phyloP scores from a whole-genome alignment of 163 green algal species.

The Prototheca cutis region DNA sequence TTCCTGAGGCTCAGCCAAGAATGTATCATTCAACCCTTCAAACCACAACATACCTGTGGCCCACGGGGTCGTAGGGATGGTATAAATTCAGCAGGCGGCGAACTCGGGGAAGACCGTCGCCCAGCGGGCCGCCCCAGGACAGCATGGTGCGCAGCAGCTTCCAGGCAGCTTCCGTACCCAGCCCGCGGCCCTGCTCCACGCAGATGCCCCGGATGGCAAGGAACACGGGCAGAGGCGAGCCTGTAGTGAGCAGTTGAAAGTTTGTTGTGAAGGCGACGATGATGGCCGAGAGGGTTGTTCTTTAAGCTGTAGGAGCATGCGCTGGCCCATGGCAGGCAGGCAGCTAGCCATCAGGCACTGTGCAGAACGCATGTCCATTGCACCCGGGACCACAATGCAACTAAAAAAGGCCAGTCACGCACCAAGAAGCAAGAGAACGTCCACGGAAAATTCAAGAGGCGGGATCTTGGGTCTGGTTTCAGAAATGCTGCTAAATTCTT shows the following conservation, averaged over 20 bases:
- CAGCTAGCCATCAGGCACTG: too few species aligned
- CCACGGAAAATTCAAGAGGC: not conserved
- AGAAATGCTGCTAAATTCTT: too few species aligned
- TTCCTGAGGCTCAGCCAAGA: not conserved
- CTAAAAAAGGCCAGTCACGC: too few species aligned
- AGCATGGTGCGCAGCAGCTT: too few species aligned
- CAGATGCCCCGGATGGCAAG: conserved; percentile 50
- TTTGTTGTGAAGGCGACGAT: too few species aligned
- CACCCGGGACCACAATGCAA: too few species aligned
- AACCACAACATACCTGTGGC: conserved; percentile 23
- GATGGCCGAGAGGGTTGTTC: too few species aligned
- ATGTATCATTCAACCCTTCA: not conserved
- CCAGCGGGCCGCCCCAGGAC: conserved; percentile 2
- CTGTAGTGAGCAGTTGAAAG: too few species aligned
- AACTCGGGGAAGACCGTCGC: conserved; percentile 45
- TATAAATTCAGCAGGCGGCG: conserved; percentile 54
- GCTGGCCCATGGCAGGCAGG: too few species aligned
- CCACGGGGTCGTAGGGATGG: conserved; percentile 62
- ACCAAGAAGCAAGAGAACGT: not conserved
- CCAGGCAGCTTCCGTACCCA: conserved; percentile 23
- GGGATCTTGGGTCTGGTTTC: too few species aligned
- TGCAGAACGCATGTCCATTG: too few species aligned
- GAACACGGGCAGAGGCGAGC: conserved; percentile 58
- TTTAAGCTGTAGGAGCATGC: too few species aligned
- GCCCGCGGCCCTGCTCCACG: conserved; percentile 11